Base-by-base conservation (phyloP, 805 yeast species). In the Saturnispora bothae region DNA sequence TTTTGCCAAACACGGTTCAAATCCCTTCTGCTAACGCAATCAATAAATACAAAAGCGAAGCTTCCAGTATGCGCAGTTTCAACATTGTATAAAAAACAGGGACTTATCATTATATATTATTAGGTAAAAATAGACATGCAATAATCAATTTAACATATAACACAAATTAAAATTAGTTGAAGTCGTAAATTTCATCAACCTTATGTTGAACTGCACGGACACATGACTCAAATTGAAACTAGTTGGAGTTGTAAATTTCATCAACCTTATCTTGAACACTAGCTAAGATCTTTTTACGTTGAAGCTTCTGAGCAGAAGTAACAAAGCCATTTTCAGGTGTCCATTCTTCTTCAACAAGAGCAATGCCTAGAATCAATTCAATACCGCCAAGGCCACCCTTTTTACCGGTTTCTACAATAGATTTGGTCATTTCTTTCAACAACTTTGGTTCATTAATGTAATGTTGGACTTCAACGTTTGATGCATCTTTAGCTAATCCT, bases 281-380 rank as follows among this genome's bases (percentile, higher is more conserved):
- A 23, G 68, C 73, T 49, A 84, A 64, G 54, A 92, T 92, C 68
- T 82, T 82, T 69, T 73, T 83, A 69, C 98, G 81, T 68, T 89
- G 96, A 53, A 92, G 71, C 65, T 92, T 92, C 64, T 88, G 96
- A 19, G 98, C 98, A 42, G 94, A 78, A 13, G 97, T 86, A 41
- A 89, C 94, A 48, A 66, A 84, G 1, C 96, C 97, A 56, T 76
- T 83, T 61, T 85, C 92, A 31, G 98, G 97, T 29, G 97, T 92
- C 97, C 98, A 92, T 66, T 92, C 98, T 37, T 77, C 89, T 47
- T 83, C 88, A 41, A 77, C 69, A 43, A 92, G 59, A 12, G 81
- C 85, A 44, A 81, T 69, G 48, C 88, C 94, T 47, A 74, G 75
- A 41, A 92, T 56, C 47, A 89, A 66, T 63, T 92, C 97, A 48